A percentile compares a stretch with the other conserved stretches of the same genome.
phyloP scores from a whole-genome alignment of 257 asterid species.

The Solanum medicagineum region DNA sequence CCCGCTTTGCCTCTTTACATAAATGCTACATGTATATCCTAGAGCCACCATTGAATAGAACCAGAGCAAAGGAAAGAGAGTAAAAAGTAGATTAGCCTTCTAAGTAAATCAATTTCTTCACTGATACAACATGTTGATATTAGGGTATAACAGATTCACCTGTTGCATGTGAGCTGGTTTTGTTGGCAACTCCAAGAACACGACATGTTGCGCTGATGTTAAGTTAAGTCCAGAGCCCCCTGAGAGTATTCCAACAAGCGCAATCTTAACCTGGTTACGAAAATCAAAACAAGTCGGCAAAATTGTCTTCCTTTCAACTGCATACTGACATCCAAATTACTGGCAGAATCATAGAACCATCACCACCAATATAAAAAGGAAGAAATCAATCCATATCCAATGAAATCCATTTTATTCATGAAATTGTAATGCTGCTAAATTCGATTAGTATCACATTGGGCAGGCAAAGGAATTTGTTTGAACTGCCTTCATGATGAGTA shows the following conservation, averaged over 20 bases:
- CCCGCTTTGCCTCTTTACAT: not conserved
- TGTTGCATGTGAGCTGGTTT: constrained; percentile 68
- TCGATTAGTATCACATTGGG: not conserved
- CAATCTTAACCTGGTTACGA: constrained; percentile 62
- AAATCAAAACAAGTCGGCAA: not conserved
- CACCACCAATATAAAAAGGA: not conserved
- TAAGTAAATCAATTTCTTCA: not conserved
- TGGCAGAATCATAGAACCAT: not conserved
- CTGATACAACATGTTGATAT: not conserved
- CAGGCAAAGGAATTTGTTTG: not conserved
- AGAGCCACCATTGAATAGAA: not conserved
- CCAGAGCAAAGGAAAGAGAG: not conserved
- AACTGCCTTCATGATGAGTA: not conserved
- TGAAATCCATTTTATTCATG: not conserved
- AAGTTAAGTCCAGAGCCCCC: constrained; percentile 92
- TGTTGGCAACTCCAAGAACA: constrained; percentile 80
- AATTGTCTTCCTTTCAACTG: not conserved
- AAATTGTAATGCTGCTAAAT: not conserved
- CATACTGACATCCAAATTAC: not conserved
- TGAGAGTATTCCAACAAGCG: constrained; percentile 86
- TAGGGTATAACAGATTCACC: constrained; percentile 26
- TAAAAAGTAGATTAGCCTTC: not conserved
- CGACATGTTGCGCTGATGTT: constrained; percentile 86
- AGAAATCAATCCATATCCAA: not conserved
- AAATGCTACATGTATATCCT: not conserved